These are phyloP conservation scores for Penicillium sp. DNA, from an alignment of 2,329 filamentous ascomycete species.

Conservation along the genomic window DNA sequence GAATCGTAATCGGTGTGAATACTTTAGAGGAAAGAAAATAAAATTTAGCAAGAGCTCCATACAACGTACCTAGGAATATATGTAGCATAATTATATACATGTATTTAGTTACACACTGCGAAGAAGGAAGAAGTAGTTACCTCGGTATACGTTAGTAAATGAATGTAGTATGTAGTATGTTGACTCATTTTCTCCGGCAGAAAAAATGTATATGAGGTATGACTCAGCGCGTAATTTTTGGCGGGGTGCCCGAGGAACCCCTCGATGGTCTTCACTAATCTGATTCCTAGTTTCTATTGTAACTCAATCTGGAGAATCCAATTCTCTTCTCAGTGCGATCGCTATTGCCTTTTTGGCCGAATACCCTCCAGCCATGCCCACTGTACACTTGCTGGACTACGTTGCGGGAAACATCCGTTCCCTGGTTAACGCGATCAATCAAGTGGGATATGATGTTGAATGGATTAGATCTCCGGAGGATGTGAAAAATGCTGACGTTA, in stretches of 20 bases:
- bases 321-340: neutral
- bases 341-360: conserved; percentile 1
- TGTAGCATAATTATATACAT: neutral
- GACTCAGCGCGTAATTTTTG: conserved; percentile 27
- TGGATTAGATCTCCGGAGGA: conserved; percentile 87
- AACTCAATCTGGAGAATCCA: conserved; percentile 11
- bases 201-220: conserved; percentile 20
- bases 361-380: conserved; percentile 40
- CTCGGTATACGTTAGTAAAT: neutral
- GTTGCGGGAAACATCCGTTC: conserved; percentile 96
- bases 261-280: neutral
- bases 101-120: neutral
- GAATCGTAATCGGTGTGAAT: no score
- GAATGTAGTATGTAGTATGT: no score
- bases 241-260: conserved; percentile 14
- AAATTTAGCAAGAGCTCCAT: no score
- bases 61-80: no score
- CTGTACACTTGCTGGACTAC: conserved; percentile 67
- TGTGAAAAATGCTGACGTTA: conserved; percentile 78
- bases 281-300: neutral
- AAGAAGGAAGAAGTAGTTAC: neutral
- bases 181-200: conserved; percentile 20
- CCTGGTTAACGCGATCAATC: conserved; percentile 95
- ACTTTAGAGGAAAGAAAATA: no score
- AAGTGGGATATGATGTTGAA: conserved; percentile 86